Evolutionary conservation across 2,329 filamentous ascomycete genomes (phyloP), one percentile per base, ranked within the genome.

Genomic region (Aurifilum marmelostoma): DNA sequence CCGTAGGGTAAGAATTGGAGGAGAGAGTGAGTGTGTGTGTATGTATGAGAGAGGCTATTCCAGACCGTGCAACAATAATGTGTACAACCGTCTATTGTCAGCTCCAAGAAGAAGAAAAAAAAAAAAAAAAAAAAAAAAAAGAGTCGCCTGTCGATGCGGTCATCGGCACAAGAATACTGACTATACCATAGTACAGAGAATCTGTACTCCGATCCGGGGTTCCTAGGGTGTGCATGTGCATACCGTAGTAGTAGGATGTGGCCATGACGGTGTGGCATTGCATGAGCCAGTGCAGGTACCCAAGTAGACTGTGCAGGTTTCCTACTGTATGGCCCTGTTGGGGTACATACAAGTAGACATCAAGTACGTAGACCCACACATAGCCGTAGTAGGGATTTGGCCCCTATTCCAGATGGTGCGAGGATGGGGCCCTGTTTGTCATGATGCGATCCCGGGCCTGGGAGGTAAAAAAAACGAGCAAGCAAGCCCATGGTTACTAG

Each of bases 351-450:
- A n/a, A n/a, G n/a, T n/a, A n/a, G n/a, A n/a, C n/a, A n/a, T n/a
- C n/a, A n/a, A n/a, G n/a, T n/a, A n/a, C n/a, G n/a, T 47, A 56
- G 52, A 56, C 52, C 52, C 52, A 56, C 52, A 56, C 52, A 56
- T 56, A 56, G 52, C 52, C 52, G 52, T 56, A 56, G 52, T 56
- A 56, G 27, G 52, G 52, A 56, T 56, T 8, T n/a, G n/a, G 27
- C 52, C 52, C 52, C 52, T 56, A 56, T 56, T 29, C 43, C 12
- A 29, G 24, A 16, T 32, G 52, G 24, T 29, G 43, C 52, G 14
- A 56, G 52, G 52, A 29, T 56, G 24, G 52, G 18, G 52, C 52
- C 50, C 52, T 29, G 52, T 32, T 27, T 54, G 50, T 27, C 50
- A 56, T 56, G 52, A 56, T 29, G 12, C 52, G 52, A 56, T 18